Percentiles rank a stretch among this genome's conserved stretches.
Evolutionary conservation across 768 basidiomycete species (phyloP).

Genomic region (Podaxis sp.): DNA sequence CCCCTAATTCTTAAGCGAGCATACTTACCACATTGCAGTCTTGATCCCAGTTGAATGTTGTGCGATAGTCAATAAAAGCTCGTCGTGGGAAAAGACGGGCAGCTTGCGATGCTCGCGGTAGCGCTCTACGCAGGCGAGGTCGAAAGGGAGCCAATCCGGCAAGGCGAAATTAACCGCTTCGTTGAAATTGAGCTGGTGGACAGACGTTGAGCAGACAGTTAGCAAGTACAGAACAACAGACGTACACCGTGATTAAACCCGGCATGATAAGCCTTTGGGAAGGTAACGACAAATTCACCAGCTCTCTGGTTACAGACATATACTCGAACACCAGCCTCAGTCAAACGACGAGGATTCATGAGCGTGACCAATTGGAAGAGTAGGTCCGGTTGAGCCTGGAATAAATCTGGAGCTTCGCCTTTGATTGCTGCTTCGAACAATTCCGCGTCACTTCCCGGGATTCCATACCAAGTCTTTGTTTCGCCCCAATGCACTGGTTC

Average conservation of each 20-base stretch:
- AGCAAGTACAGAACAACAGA: constrained; percentile 18
- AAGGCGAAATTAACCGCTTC: constrained; percentile 99
- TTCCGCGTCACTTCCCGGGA: constrained; percentile 92
- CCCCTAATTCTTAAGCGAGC: not conserved
- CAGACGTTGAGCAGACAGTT: constrained; percentile 20
- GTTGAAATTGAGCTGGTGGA: constrained; percentile 88
- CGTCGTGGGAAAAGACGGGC: constrained; percentile 98
- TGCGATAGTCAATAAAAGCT: constrained; percentile 96
- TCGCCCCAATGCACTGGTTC: constrained; percentile 95
- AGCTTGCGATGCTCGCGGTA: constrained; percentile 90
- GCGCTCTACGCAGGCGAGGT: constrained; percentile 82
- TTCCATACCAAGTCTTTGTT: constrained; percentile 99
- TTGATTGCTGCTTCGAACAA: constrained; percentile 96
- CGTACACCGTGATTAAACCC: constrained; percentile 98
- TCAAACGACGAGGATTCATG: constrained; percentile 90
- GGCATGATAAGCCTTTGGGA: constrained; percentile 96
- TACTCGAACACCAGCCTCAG: constrained; percentile 86
- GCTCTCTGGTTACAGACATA: constrained; percentile 95
- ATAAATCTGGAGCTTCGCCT: constrained; percentile 94
- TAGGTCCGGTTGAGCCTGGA: constrained; percentile 95
- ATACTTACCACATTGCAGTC: constrained; percentile 84
- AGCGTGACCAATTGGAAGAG: constrained; percentile 97
- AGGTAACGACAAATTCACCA: constrained; percentile 96
- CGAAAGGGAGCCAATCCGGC: constrained; percentile 90
- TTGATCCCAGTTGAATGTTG: constrained; percentile 90